These are phyloP conservation scores for Pharnaceum exiguum DNA, from an alignment of 148 eudicot genomes.

Conservation along the genomic window DNA sequence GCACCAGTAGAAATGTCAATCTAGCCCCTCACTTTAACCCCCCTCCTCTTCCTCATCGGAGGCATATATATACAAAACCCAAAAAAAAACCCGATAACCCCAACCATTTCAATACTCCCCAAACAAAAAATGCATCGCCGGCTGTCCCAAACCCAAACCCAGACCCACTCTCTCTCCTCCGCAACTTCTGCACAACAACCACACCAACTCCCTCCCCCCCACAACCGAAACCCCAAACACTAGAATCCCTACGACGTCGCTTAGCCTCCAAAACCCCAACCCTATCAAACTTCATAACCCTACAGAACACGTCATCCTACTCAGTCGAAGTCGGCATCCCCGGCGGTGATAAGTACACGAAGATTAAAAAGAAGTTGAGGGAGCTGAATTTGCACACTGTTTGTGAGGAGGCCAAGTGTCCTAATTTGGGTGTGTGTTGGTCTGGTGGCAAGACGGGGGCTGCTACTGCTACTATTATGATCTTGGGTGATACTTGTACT, in stretches of 20 bases:
- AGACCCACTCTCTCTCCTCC: conserved; percentile 29
- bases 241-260: conserved; percentile 76
- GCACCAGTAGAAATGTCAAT: too few relatives aligned
- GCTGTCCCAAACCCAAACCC: too few relatives aligned
- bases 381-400: conserved; percentile 88
- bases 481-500: conserved; percentile 92
- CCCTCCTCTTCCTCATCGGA: too few relatives aligned
- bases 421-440: conserved; percentile 97
- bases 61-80: too few relatives aligned
- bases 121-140: conserved; percentile 28
- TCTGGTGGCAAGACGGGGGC: conserved; percentile 98
- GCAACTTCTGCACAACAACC: conserved; percentile 24
- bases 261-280: conserved; percentile 68
- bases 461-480: conserved; percentile 95
- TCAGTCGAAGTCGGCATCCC: conserved; percentile 92
- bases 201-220: conserved; percentile 25
- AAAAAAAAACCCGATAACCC: too few relatives aligned
- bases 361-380: conserved; percentile 78
- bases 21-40: too few relatives aligned
- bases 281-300: conserved; percentile 40
- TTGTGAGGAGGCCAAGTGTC: conserved; percentile 92
- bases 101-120: too few relatives aligned
- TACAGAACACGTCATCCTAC: conserved; percentile 36
- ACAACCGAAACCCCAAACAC: conserved; percentile 32
- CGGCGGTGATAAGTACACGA: conserved; percentile 78